Percentiles rank a stretch among this genome's conserved stretches.
Evolutionary conservation across 768 basidiomycete genomes (phyloP).

Genomic region (Lactarius psammicola): DNA sequence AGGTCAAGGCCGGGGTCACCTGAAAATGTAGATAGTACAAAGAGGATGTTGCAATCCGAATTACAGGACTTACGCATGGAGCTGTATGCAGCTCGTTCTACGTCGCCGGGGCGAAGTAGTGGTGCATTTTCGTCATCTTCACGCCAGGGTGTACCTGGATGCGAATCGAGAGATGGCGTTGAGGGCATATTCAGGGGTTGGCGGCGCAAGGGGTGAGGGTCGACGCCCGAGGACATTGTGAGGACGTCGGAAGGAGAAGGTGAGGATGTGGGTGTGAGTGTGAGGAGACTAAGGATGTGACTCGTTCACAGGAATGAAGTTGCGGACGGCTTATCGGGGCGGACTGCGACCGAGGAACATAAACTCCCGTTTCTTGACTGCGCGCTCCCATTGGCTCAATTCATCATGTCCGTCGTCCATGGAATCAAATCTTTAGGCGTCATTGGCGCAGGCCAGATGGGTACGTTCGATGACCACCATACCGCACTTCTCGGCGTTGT

Average conservation of each 20-base stretch:
- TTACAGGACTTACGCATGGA: background rate
- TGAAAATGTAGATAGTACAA: background rate
- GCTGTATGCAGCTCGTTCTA: slow-evolving; percentile 15
- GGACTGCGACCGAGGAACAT: background rate
- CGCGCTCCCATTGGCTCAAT: background rate
- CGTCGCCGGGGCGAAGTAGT: slow-evolving; percentile 13
- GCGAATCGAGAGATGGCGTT: background rate
- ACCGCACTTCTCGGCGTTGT: background rate
- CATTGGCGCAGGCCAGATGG: slow-evolving; percentile 82
- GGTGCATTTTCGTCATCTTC: slow-evolving; percentile 23
- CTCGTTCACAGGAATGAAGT: background rate
- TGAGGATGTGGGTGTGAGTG: background rate
- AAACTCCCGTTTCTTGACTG: background rate
- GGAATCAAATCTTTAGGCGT: slow-evolving; percentile 76
- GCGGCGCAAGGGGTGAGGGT: background rate
- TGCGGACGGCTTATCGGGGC: background rate
- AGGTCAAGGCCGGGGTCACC: background rate
- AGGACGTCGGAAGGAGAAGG: background rate
- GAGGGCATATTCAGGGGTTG: background rate
- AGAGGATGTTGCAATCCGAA: background rate
- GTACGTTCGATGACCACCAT: slow-evolving; percentile 29
- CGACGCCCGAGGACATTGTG: slow-evolving; percentile 5
- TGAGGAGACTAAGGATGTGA: background rate
- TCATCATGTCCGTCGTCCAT: slow-evolving; percentile 57
- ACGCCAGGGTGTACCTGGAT: slow-evolving; percentile 18